Evolutionary conservation across 2,329 filamentous ascomycete species (phyloP).

Genomic region (Alternaria hordeiaustralica): DNA sequence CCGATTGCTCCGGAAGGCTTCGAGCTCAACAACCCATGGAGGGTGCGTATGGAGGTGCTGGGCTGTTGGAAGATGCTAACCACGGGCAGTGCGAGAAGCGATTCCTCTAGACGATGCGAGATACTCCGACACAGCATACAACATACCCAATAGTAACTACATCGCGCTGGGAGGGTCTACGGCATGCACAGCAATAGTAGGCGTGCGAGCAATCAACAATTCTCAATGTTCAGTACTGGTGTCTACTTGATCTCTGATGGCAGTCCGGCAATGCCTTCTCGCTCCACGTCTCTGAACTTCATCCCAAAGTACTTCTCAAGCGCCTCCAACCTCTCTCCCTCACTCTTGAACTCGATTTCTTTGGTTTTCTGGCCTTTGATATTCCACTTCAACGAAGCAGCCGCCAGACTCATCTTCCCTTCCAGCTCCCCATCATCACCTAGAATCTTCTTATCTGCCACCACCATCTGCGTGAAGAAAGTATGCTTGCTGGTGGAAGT

Average conservation of each 20-base stretch:
- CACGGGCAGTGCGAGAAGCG: constrained; percentile 46
- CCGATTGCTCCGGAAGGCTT: constrained; percentile 66
- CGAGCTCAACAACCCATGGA: constrained; percentile 72
- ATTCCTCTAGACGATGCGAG: constrained; percentile 35
- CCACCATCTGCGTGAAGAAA: constrained; percentile 42
- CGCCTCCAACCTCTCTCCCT: constrained; percentile 53
- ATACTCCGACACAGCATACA: not conserved
- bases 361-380: constrained; percentile 52
- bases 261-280: constrained; percentile 46
- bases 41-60: constrained; percentile 54
- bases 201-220: constrained; percentile 23
- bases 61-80: constrained; percentile 31
- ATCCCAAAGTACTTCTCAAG: constrained; percentile 56
- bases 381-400: constrained; percentile 55
- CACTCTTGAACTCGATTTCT: constrained; percentile 49
- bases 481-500: constrained; percentile 42
- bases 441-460: constrained; percentile 60
- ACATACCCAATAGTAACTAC: not conserved
- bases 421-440: constrained; percentile 43
- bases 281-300: constrained; percentile 46
- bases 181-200: constrained; percentile 16
- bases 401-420: constrained; percentile 51
- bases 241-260: constrained; percentile 42
- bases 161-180: not conserved
- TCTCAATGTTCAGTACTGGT: constrained; percentile 2